Conservation (phyloP, 2,329 filamentous ascomycete genomes). For the Thelonectria blattea region DNA sequence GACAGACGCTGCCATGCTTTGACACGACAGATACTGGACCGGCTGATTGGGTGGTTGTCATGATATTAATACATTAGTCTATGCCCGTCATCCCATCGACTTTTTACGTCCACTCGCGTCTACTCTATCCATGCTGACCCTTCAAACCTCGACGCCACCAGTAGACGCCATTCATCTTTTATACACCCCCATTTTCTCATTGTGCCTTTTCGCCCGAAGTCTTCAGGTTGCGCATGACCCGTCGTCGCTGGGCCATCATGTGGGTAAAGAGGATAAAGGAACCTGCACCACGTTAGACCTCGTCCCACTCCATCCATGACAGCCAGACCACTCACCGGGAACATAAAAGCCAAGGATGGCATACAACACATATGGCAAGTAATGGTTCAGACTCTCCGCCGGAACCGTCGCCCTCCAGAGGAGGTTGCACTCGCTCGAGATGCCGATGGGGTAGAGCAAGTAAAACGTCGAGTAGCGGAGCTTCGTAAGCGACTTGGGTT, state of each 20-base stretch:
- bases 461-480: conserved; percentile 93
- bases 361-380: conserved; percentile 65
- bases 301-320: too few relatives aligned
- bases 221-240: conserved; percentile 72
- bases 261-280: conserved; percentile 87
- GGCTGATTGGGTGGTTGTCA: neutral
- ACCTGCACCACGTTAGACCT: conserved; percentile 49
- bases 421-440: conserved; percentile 83
- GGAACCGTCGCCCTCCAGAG: conserved; percentile 73
- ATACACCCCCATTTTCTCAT: conserved; percentile 2
- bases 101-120: neutral
- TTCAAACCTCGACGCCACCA: neutral
- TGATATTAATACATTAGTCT: conserved; percentile 15
- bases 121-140: neutral
- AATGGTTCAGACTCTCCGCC: conserved; percentile 53
- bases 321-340: conserved; percentile 64
- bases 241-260: conserved; percentile 90
- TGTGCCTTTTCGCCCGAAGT: conserved; percentile 51
- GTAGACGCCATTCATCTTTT: neutral
- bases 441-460: conserved; percentile 90
- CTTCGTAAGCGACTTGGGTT: conserved; percentile 75
- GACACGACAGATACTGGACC: neutral
- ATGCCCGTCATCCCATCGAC: neutral
- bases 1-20: neutral
- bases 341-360: conserved; percentile 76